phyloP scores from a whole-genome alignment of 805 yeast genomes.

The Kodamaea jinghongensis region DNA sequence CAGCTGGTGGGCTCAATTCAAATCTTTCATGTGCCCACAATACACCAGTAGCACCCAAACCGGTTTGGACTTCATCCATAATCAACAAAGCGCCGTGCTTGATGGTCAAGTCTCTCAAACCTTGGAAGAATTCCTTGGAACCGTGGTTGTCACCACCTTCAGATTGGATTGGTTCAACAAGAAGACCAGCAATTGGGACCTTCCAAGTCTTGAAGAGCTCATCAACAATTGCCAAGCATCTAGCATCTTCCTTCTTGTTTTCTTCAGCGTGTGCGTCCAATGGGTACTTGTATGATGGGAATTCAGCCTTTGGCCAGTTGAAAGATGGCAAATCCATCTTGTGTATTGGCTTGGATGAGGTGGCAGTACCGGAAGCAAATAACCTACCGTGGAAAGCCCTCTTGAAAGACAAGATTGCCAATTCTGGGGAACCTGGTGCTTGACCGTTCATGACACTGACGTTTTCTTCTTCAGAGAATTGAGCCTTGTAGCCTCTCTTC shows the following conservation, averaged over 20 bases:
- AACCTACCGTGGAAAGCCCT: constrained; percentile 93
- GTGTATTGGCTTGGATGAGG: constrained; percentile 94
- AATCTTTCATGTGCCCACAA: constrained; percentile 91
- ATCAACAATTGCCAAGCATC: constrained; percentile 78
- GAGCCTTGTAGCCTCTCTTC: constrained; percentile 60
- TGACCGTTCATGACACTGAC: constrained; percentile 72
- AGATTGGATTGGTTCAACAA: constrained; percentile 88
- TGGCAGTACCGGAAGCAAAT: constrained; percentile 86
- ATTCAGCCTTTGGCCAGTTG: constrained; percentile 96
- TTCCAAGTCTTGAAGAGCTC: constrained; percentile 63
- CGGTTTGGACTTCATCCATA: constrained; percentile 87
- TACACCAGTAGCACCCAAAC: constrained; percentile 83
- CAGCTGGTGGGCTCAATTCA: constrained; percentile 72
- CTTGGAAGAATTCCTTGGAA: constrained; percentile 73
- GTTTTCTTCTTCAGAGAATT: constrained; percentile 68
- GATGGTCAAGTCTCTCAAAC: constrained; percentile 70
- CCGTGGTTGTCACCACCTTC: constrained; percentile 95
- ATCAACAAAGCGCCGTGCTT: constrained; percentile 70
- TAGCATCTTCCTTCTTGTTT: constrained; percentile 74
- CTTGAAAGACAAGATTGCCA: constrained; percentile 82
- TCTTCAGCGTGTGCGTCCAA: constrained; percentile 60
- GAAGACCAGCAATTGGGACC: constrained; percentile 80
- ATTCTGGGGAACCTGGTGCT: constrained; percentile 86
- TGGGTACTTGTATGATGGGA: constrained; percentile 84
- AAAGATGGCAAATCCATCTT: constrained; percentile 90